Conservation (phyloP, 805 yeast species). For the Candida hispaniensis region DNA sequence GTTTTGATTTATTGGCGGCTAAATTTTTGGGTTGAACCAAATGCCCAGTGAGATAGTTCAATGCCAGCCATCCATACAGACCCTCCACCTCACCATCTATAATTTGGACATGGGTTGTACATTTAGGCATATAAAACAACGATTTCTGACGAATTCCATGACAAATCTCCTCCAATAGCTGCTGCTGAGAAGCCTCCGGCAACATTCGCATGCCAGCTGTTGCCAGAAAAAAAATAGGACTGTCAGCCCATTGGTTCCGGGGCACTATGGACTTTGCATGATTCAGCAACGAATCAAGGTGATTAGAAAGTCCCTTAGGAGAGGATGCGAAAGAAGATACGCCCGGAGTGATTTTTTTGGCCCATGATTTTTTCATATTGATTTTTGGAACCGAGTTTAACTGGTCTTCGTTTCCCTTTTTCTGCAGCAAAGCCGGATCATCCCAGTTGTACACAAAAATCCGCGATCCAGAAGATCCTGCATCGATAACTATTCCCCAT, state of each 20-base stretch:
- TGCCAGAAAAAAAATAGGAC: constrained; percentile 82
- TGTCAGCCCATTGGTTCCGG: constrained; percentile 40
- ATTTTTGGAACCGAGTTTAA: constrained; percentile 17
- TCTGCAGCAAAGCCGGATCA: constrained; percentile 15
- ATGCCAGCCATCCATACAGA: constrained; percentile 86
- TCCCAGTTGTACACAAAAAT: constrained; percentile 56
- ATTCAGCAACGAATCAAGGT: constrained; percentile 48
- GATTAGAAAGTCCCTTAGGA: no score
- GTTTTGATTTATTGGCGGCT: constrained; percentile 23
- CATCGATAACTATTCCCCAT: constrained; percentile 71
- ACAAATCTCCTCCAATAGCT: constrained; percentile 54
- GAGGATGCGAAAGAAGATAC: constrained; percentile 70
- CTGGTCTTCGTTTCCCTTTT: constrained; percentile 1
- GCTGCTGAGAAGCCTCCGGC: constrained; percentile 41
- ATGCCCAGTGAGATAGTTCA: constrained; percentile 70
- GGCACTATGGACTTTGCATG: constrained; percentile 70
- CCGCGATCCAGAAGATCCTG: constrained; percentile 89
- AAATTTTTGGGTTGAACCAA: constrained; percentile 27
- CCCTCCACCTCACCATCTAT: constrained; percentile 96
- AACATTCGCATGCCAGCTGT: constrained; percentile 94
- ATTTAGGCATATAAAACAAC: constrained; percentile 44
- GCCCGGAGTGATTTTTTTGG: constrained; percentile 69
- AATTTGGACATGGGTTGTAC: constrained; percentile 64
- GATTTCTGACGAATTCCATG: constrained; percentile 41
- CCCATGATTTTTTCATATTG: constrained; percentile 41